Percentiles rank a stretch among this genome's conserved stretches.
Conservation (phyloP, 257 asterid species). For the Craterostigma plantagineum region DNA sequence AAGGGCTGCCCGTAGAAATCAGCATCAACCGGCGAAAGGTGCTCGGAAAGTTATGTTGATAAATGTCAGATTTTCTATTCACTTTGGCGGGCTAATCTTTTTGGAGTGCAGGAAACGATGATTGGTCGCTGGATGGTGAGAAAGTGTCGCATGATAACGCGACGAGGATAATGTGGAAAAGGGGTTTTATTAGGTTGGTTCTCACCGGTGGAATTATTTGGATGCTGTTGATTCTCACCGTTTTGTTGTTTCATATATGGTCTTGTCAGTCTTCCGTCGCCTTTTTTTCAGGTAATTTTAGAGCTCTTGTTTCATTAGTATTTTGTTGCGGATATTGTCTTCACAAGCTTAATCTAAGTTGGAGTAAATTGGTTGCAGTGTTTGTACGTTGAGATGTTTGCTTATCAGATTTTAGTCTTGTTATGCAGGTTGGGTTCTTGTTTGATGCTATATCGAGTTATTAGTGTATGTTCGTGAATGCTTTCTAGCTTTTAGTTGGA, state of each 20-base stretch:
- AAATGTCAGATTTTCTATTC: conserved; percentile 1
- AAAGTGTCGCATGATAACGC: conserved; percentile 26
- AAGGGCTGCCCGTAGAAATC: conserved; percentile 35
- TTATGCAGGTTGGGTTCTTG: too few relatives aligned
- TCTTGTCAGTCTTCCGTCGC: conserved; percentile 42
- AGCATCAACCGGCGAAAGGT: conserved; percentile 25
- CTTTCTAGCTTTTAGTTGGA: too few relatives aligned
- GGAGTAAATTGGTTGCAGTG: too few relatives aligned
- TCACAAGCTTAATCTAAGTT: too few relatives aligned
- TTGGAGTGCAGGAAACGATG: conserved; percentile 17
- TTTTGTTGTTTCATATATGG: conserved; percentile 38
- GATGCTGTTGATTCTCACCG: conserved; percentile 42
- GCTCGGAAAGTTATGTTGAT: not conserved
- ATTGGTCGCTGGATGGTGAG: conserved; percentile 14
- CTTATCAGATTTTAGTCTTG: too few relatives aligned
- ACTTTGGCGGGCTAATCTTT: not conserved
- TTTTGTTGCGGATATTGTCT: too few relatives aligned
- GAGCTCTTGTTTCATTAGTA: not conserved
- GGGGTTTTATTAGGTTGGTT: conserved; percentile 39
- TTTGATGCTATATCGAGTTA: too few relatives aligned
- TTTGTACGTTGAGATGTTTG: too few relatives aligned
- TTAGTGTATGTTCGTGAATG: too few relatives aligned
- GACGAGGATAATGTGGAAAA: conserved; percentile 32
- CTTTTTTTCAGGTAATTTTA: conserved; percentile 25
- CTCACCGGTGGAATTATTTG: conserved; percentile 42